Percentiles rank a stretch among this genome's conserved stretches.
Conservation (phyloP, 352 stramenopile genomes). For the Globisporangium radiosum region DNA sequence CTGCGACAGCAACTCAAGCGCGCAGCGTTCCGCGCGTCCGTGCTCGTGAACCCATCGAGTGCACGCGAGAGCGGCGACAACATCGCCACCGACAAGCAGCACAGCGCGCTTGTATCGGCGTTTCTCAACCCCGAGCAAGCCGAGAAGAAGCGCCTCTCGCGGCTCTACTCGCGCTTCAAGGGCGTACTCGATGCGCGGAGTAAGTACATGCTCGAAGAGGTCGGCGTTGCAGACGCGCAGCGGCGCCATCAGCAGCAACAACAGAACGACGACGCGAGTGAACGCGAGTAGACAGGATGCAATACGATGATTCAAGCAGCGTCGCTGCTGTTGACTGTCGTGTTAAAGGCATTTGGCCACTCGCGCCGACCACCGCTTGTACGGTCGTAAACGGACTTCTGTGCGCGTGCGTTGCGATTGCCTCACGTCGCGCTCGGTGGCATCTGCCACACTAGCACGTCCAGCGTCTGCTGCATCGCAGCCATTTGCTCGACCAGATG, state of each 20-base stretch:
- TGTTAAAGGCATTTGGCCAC: neutral
- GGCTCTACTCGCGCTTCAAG: slow-evolving; percentile 57
- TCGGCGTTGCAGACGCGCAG: neutral
- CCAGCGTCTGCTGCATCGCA: slow-evolving; percentile 15
- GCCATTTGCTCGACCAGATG: slow-evolving; percentile 2
- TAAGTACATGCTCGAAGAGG: slow-evolving; percentile 11
- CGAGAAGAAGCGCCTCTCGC: slow-evolving; percentile 51
- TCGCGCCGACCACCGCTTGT: too few species aligned
- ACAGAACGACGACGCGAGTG: neutral
- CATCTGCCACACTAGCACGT: neutral
- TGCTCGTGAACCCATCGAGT: slow-evolving; percentile 20
- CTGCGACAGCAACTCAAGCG: slow-evolving; percentile 36
- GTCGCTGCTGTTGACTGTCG: neutral
- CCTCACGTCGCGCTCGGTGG: too few species aligned
- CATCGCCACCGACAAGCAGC: neutral
- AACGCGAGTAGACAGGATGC: neutral
- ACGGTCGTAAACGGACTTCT: neutral
- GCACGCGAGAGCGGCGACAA: slow-evolving; percentile 1
- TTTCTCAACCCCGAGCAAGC: slow-evolving; percentile 42
- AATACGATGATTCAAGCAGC: neutral
- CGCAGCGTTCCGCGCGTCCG: slow-evolving; percentile 48
- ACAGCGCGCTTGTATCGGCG: slow-evolving; percentile 11
- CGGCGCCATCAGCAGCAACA: neutral
- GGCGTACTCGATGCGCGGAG: slow-evolving; percentile 41
- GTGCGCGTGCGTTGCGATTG: too few species aligned